Evolutionary conservation across 2,329 filamentous ascomycete species (phyloP).

Genomic region (Cercospora beticola): DNA sequence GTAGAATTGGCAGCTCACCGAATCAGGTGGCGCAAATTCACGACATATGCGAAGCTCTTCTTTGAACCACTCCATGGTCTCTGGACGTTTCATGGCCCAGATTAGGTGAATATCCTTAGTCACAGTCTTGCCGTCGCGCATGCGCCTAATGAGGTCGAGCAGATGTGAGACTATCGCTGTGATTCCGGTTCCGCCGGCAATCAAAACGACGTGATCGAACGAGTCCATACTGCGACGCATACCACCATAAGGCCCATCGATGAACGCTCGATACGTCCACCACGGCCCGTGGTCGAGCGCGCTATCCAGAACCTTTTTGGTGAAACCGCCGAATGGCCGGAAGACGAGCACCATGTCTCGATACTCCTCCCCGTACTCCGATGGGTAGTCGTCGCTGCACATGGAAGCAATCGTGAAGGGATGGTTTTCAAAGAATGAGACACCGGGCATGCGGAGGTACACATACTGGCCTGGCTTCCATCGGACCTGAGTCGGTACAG

Average conservation of each 20-base stretch:
- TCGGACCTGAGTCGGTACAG: conserved; percentile 85
- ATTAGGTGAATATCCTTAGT: conserved; percentile 87
- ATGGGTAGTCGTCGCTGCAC: conserved; percentile 90
- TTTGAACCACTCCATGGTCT: conserved; percentile 97
- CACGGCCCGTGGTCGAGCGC: conserved; percentile 83
- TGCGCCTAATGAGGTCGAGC: conserved; percentile 90
- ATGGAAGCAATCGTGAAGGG: conserved; percentile 93
- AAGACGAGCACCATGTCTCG: conserved; percentile 89
- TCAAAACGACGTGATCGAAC: conserved; percentile 89
- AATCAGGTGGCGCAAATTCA: conserved; percentile 82
- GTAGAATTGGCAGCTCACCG: conserved; percentile 91
- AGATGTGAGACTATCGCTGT: conserved; percentile 91
- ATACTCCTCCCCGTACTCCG: conserved; percentile 83
- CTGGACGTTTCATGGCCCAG: conserved; percentile 88
- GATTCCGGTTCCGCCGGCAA: conserved; percentile 91
- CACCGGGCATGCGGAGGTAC: conserved; percentile 89
- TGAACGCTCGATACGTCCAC: conserved; percentile 86
- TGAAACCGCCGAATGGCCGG: conserved; percentile 88
- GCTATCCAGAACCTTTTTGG: conserved; percentile 76
- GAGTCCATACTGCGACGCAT: conserved; percentile 87
- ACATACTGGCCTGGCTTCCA: conserved; percentile 95
- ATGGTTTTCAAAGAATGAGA: conserved; percentile 88
- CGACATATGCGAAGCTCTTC: conserved; percentile 91
- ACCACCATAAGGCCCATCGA: conserved; percentile 92
- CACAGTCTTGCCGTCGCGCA: conserved; percentile 91